Base-by-base conservation (phyloP, 2,329 filamentous ascomycete species). In the Aspergillus clavatus region DNA sequence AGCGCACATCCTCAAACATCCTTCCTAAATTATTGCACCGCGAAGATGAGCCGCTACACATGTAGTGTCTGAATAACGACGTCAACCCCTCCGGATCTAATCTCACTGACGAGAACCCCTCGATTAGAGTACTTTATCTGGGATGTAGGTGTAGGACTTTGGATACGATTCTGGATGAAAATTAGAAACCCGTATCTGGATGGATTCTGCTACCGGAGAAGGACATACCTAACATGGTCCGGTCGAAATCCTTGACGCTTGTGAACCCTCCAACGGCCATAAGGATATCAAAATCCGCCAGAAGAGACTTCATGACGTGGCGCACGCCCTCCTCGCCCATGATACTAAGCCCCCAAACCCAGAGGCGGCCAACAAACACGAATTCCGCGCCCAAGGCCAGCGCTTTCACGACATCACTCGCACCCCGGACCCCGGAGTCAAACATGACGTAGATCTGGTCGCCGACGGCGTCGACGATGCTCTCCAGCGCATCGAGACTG, bases 221-320 rank as follows among this genome's bases (percentile, higher is more conserved):
- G 31, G 40, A 53, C 56, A 23, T 46, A 67, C 63, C 63, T 31
- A 68, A 43, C 38, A 65, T 60, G 7, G 63, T 63, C 22, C 68
- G 63, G 38, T 76, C 70, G 45, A 83, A 78, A 43, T 80, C 73
- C 1, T 68, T 65, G 2, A 83, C 61, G 29, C 67, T 72, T 38
- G 74, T 73, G 48, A 76, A 78, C 0, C 81, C 80, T 14, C 72
- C 75, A 2, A 81, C 76, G 39, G 77, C 79, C 73, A 84, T 77
- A 46, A 81, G 48, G 35, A 83, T 82, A 58, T 84, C 79, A 26
- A 83, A 72, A 43, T 84, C 80, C 0, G 78, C 80, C 40, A 84
- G 60, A 21, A 84, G 58, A n/a, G 71, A 70, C 63, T 78, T 80
- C 72, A 83, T 75, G 6, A 83, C 78, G 63, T 83, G 80, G 1